These are phyloP conservation scores for Blastobotrys proliferans DNA, from an alignment of 1,139 yeast genomes.

Conservation along the genomic window DNA sequence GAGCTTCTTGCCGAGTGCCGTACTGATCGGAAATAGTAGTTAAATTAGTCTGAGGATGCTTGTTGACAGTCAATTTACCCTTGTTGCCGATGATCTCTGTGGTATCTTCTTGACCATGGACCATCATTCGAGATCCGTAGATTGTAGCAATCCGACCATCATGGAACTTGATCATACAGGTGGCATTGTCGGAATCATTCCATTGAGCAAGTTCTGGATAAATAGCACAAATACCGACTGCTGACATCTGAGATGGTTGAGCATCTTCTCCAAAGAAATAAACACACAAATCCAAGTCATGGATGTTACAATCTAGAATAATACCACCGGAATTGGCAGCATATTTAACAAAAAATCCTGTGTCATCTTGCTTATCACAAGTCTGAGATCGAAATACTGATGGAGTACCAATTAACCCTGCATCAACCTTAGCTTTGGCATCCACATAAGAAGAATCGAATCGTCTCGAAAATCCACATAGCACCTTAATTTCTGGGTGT, in stretches of 20 bases:
- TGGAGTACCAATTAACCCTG: constrained; percentile 19
- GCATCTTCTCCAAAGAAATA: constrained; percentile 24
- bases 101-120: constrained; percentile 24
- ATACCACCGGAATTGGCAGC: constrained; percentile 25
- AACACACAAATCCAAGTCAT: constrained; percentile 23
- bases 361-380: constrained; percentile 20
- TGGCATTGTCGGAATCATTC: constrained; percentile 24
- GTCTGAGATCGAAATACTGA: constrained; percentile 21
- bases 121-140: constrained; percentile 26
- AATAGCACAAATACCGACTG: constrained; percentile 21
- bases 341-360: constrained; percentile 22
- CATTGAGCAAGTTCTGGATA: constrained; percentile 22
- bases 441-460: constrained; percentile 24
- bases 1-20: constrained; percentile 21
- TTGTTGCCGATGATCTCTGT: constrained; percentile 24
- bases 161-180: constrained; percentile 23
- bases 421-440: constrained; percentile 20
- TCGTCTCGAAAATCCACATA: constrained; percentile 25
- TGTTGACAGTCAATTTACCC: constrained; percentile 24
- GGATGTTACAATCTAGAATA: constrained; percentile 25
- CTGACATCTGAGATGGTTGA: constrained; percentile 19
- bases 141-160: constrained; percentile 23
- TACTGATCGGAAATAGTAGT: constrained; percentile 17
- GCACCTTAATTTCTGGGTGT: constrained; percentile 20
- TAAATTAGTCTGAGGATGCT: constrained; percentile 19